phyloP scores from a whole-genome alignment of 2,329 filamentous ascomycete species.

The Clonostachys rosea region DNA sequence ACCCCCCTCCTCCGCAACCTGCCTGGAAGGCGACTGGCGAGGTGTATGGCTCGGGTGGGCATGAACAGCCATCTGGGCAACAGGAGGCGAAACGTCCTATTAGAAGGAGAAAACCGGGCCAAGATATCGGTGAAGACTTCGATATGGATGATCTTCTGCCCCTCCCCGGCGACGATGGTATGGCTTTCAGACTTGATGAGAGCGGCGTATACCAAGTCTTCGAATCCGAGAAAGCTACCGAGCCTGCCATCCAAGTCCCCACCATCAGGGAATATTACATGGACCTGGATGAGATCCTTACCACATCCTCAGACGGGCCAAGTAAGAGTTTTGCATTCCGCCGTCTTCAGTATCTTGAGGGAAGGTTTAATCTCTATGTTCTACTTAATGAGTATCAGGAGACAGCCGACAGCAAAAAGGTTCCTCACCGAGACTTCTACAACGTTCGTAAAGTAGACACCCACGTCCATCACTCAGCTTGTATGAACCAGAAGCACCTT shows the following conservation, averaged over 20 bases:
- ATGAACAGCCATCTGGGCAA: constrained; percentile 3
- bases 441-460: constrained; percentile 98
- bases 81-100: constrained; percentile 35
- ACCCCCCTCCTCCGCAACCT: constrained; percentile 86
- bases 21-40: constrained; percentile 57
- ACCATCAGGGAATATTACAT: constrained; percentile 94
- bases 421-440: constrained; percentile 97
- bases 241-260: constrained; percentile 78
- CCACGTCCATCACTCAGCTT: constrained; percentile 97
- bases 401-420: constrained; percentile 94
- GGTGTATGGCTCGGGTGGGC: neutral
- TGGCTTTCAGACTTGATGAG: constrained; percentile 75
- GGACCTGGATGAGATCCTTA: constrained; percentile 81
- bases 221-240: constrained; percentile 58
- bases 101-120: constrained; percentile 75
- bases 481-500: constrained; percentile 99
- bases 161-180: constrained; percentile 64
- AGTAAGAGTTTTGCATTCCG: constrained; percentile 97
- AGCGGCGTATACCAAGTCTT: constrained; percentile 92
- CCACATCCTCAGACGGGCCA: constrained; percentile 90
- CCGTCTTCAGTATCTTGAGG: constrained; percentile 90
- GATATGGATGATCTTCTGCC: constrained; percentile 73
- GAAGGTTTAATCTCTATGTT: constrained; percentile 92
- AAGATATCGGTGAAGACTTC: constrained; percentile 91
- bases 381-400: constrained; percentile 97